Conservation (phyloP, 331 rosid species). For the Malus hybrid region DNA sequence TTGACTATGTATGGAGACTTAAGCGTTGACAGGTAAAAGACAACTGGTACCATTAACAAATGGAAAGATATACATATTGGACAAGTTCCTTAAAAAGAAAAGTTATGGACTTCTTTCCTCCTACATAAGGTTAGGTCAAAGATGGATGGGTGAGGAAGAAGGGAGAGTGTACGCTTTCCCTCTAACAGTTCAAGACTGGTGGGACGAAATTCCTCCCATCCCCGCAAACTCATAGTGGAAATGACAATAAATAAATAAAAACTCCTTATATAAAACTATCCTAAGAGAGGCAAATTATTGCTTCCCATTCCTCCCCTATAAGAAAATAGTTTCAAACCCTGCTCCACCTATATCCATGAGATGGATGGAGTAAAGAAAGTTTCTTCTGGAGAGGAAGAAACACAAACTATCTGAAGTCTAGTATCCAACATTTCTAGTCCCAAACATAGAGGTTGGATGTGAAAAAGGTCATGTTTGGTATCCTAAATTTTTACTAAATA, state of each 20-base stretch:
- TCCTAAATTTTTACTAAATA: neutral
- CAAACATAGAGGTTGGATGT: neutral
- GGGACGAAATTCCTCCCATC: too few relatives aligned
- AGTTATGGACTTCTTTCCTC: too few relatives aligned
- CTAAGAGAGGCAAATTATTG: neutral
- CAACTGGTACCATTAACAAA: neutral
- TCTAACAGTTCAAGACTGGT: neutral
- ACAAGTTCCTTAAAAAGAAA: neutral
- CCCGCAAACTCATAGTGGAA: too few relatives aligned
- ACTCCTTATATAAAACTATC: neutral
- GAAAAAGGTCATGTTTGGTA: neutral
- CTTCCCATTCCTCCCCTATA: neutral
- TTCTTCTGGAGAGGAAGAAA: neutral
- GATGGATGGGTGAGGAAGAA: neutral
- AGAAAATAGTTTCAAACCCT: neutral
- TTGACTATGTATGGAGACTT: neutral
- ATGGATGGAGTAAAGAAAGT: neutral
- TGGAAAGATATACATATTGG: neutral
- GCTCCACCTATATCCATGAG: neutral
- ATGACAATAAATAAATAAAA: too few relatives aligned
- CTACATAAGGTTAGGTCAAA: too few relatives aligned
- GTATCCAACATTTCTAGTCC: neutral
- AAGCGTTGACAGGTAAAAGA: neutral
- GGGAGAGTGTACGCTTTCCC: neutral
- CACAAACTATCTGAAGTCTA: neutral